These are phyloP conservation scores for Endotrypanum monterogeii DNA, from an alignment of 208 protist genomes.

Conservation along the genomic window DNA sequence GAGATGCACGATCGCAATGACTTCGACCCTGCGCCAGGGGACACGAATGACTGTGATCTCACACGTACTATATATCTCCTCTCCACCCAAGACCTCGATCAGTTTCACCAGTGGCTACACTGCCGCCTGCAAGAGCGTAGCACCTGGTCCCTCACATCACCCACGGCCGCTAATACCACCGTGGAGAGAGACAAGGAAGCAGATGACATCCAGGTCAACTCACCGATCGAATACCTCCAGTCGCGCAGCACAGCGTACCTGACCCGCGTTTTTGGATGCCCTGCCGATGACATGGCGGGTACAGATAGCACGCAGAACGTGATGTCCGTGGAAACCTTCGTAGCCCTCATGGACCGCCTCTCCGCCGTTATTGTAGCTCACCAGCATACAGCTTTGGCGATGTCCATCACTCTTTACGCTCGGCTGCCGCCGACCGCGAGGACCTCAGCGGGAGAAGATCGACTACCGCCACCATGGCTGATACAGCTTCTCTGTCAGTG, in stretches of 20 bases:
- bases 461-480: constrained; percentile 4
- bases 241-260: constrained; percentile 8
- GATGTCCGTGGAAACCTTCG: constrained; percentile 21
- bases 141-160: not conserved
- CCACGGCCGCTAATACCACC: not conserved
- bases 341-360: constrained; percentile 22
- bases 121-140: not conserved
- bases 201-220: not conserved
- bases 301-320: not conserved
- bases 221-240: constrained; percentile 11
- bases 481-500: constrained; percentile 1
- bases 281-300: not conserved
- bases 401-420: constrained; percentile 18
- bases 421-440: constrained; percentile 2
- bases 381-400: constrained; percentile 13
- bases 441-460: not conserved
- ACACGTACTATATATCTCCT: constrained; percentile 3
- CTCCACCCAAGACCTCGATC: constrained; percentile 4
- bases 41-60: not conserved
- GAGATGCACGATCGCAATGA: not conserved
- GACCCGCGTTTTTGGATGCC: not conserved
- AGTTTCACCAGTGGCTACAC: constrained; percentile 14
- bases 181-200: not conserved
- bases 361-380: constrained; percentile 1
- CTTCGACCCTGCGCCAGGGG: not conserved